Evolutionary conservation across 306 rosid genomes (phyloP).

Genomic region (Cucurbita maxima): DNA sequence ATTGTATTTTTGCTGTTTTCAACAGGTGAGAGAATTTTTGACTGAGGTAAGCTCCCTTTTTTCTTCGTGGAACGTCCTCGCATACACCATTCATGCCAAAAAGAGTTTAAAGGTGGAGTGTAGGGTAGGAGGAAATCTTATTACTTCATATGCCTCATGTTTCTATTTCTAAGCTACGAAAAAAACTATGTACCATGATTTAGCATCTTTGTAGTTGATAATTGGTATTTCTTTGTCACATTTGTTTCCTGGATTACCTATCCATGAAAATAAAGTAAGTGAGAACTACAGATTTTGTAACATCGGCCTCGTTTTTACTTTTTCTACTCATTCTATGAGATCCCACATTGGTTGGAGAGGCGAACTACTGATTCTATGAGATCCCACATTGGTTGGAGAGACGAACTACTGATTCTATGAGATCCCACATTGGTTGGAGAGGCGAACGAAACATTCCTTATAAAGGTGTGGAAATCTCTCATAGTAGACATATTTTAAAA

Average conservation of each 20-base stretch:
- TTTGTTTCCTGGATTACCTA: background rate
- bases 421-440: too few relatives aligned
- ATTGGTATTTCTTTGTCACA: background rate
- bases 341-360: too few relatives aligned
- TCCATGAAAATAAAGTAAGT: background rate
- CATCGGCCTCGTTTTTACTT: too few relatives aligned
- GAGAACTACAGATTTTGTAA: background rate
- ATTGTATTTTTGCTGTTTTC: conserved; percentile 58
- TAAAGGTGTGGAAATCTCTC: too few relatives aligned
- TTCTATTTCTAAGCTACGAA: background rate
- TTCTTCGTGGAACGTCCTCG: conserved; percentile 1
- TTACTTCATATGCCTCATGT: background rate
- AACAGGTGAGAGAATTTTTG: conserved; percentile 90
- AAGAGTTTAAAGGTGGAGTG: background rate
- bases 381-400: too few relatives aligned
- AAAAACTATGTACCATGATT: background rate
- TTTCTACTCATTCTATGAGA: too few relatives aligned
- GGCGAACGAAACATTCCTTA: too few relatives aligned
- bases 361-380: too few relatives aligned
- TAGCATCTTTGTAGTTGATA: background rate
- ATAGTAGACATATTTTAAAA: too few relatives aligned
- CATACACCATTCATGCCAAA: background rate
- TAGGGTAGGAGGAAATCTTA: background rate
- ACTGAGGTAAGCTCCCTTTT: conserved; percentile 34
- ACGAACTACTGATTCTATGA: too few relatives aligned